Conservation (phyloP, 1,139 yeast genomes). For the Kodamaea suecica region DNA sequence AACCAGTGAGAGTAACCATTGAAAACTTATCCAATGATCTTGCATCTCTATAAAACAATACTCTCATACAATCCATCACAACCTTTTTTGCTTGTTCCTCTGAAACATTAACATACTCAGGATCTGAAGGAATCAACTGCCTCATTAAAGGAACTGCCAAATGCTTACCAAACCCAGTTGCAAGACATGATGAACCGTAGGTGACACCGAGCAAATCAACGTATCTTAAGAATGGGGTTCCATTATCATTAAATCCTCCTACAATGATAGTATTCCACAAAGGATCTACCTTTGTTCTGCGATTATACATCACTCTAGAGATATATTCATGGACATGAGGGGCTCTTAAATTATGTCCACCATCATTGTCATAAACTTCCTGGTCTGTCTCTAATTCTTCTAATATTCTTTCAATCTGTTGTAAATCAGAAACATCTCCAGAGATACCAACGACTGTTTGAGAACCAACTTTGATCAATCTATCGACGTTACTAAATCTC, state of each 20-base stretch:
- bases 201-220: slow-evolving; percentile 92
- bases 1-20: slow-evolving; percentile 60
- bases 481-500: slow-evolving; percentile 79
- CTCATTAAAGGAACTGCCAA: slow-evolving; percentile 90
- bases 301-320: slow-evolving; percentile 76
- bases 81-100: slow-evolving; percentile 75
- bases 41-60: slow-evolving; percentile 93
- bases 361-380: slow-evolving; percentile 77
- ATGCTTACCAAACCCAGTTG: slow-evolving; percentile 97
- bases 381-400: slow-evolving; percentile 73
- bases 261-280: slow-evolving; percentile 93
- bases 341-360: slow-evolving; percentile 71
- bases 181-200: slow-evolving; percentile 82
- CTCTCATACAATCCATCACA: slow-evolving; percentile 86
- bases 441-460: slow-evolving; percentile 90
- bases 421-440: slow-evolving; percentile 95
- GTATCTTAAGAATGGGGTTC: slow-evolving; percentile 70
- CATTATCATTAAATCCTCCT: slow-evolving; percentile 76
- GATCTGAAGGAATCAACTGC: slow-evolving; percentile 75
- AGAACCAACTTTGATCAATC: slow-evolving; percentile 77
- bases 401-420: slow-evolving; percentile 69
- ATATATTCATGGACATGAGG: slow-evolving; percentile 86
- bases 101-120: slow-evolving; percentile 64
- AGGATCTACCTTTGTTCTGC: slow-evolving; percentile 93
- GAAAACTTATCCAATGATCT: slow-evolving; percentile 85